Conservation (phyloP, 495 filamentous ascomycete genomes). For the Daldinia grandis region DNA sequence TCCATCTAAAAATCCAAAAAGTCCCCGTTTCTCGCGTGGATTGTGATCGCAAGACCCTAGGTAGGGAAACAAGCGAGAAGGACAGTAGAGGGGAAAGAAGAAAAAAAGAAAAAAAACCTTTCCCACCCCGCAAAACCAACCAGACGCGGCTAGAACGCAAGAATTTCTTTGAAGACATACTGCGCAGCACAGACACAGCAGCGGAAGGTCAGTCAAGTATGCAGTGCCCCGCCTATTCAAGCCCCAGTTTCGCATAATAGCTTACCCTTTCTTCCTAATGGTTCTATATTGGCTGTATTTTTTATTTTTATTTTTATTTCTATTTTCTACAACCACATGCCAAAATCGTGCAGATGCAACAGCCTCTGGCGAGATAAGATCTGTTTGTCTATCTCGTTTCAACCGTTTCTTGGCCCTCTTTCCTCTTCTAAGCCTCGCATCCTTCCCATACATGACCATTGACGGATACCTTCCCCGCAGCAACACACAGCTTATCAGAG, state of each 20-base stretch:
- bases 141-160: conserved; percentile 7
- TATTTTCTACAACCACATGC: conserved; percentile 43
- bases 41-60: conserved; percentile 36
- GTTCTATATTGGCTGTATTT: conserved; percentile 38
- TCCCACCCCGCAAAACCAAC: conserved; percentile 33
- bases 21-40: conserved; percentile 39
- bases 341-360: conserved; percentile 43
- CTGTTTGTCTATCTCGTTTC: conserved; percentile 33
- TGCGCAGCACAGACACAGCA: conserved; percentile 38
- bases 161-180: conserved; percentile 21
- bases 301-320: conserved; percentile 37
- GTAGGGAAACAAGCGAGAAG: conserved; percentile 21
- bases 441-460: conserved; percentile 37
- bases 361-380: conserved; percentile 42
- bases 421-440: conserved; percentile 34
- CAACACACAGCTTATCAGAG: conserved; percentile 44
- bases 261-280: conserved; percentile 28
- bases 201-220: conserved; percentile 41
- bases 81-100: neutral
- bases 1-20: conserved; percentile 30
- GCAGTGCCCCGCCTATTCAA: conserved; percentile 46
- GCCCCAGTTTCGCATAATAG: conserved; percentile 41
- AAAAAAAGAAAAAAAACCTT: conserved; percentile 16
- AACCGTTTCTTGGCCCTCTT: conserved; percentile 35
- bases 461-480: conserved; percentile 45